Conservation (phyloP, 495 filamentous ascomycete genomes). For the Aspergillus panamensis region DNA sequence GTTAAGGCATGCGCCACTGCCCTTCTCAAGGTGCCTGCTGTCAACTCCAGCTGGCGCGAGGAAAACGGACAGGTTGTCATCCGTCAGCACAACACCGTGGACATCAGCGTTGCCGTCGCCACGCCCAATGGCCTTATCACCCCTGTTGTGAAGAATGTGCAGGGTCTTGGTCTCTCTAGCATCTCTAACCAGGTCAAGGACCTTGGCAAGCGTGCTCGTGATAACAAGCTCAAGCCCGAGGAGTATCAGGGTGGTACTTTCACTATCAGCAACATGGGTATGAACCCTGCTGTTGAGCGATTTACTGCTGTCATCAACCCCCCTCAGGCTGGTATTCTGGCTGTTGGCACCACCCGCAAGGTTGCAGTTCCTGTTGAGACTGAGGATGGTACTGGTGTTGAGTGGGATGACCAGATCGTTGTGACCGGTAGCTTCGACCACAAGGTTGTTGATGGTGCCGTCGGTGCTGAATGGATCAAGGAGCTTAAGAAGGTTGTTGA, state of each 20-base stretch:
- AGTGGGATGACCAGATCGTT: constrained; percentile 96
- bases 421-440: constrained; percentile 97
- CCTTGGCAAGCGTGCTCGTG: constrained; percentile 89
- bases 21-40: constrained; percentile 86
- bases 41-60: constrained; percentile 92
- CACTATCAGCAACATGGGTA: constrained; percentile 99
- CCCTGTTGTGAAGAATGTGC: constrained; percentile 87
- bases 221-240: constrained; percentile 98
- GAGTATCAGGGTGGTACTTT: constrained; percentile 99
- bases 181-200: constrained; percentile 91
- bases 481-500: constrained; percentile 97
- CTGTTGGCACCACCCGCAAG: constrained; percentile 92
- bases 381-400: constrained; percentile 74
- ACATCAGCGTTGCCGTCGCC: constrained; percentile 91
- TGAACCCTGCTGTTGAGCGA: constrained; percentile 93
- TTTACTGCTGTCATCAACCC: constrained; percentile 99
- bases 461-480: constrained; percentile 94
- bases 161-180: constrained; percentile 74
- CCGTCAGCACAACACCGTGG: constrained; percentile 85
- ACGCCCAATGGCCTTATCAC: constrained; percentile 96
- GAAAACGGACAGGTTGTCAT: constrained; percentile 72
- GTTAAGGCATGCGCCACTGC: constrained; percentile 92
- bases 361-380: constrained; percentile 83
- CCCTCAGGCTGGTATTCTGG: constrained; percentile 92
- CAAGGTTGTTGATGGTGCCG: constrained; percentile 89